A percentile compares a stretch with the other conserved stretches of the same genome.
Conservation (phyloP, 805 yeast genomes). For the Zygosaccharomyces rouxii region DNA sequence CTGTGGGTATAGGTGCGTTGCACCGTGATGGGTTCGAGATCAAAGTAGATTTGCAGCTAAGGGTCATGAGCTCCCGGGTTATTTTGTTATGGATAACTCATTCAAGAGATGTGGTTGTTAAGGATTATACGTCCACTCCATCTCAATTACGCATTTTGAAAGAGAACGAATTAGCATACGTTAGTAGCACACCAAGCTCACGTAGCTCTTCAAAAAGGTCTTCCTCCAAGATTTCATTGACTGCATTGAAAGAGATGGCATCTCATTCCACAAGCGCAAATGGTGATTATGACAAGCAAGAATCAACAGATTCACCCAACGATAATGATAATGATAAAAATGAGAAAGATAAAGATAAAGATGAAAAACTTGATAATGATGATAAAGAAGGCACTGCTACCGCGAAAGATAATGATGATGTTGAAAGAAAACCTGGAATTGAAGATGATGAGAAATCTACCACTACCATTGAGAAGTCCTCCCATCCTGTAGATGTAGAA, state of each 20-base stretch:
- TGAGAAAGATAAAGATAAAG: slow-evolving; percentile 5
- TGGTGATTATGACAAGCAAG: slow-evolving; percentile 8
- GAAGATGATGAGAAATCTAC: neutral
- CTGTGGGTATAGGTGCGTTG: slow-evolving; percentile 62
- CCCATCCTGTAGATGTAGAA: neutral
- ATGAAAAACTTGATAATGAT: slow-evolving; percentile 5
- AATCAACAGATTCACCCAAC: slow-evolving; percentile 10
- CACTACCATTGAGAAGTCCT: neutral
- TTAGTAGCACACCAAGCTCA: slow-evolving; percentile 29
- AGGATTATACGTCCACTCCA: slow-evolving; percentile 36
- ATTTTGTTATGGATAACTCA: slow-evolving; percentile 83
- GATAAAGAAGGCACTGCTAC: neutral
- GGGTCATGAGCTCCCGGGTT: slow-evolving; percentile 58
- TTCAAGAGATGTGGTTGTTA: slow-evolving; percentile 47
- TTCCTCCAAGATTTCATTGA: slow-evolving; percentile 21
- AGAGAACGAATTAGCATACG: slow-evolving; percentile 35
- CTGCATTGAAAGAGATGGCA: slow-evolving; percentile 17
- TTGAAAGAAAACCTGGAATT: slow-evolving; percentile 5
- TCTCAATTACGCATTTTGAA: slow-evolving; percentile 40
- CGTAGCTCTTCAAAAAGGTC: slow-evolving; percentile 28
- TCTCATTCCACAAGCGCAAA: neutral
- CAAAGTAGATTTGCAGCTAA: slow-evolving; percentile 72
- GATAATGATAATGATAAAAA: slow-evolving; percentile 3
- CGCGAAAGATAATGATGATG: neutral
- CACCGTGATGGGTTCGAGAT: slow-evolving; percentile 67